Evolutionary conservation across 441 rosid species (phyloP).

Genomic region (Viola pubescens): DNA sequence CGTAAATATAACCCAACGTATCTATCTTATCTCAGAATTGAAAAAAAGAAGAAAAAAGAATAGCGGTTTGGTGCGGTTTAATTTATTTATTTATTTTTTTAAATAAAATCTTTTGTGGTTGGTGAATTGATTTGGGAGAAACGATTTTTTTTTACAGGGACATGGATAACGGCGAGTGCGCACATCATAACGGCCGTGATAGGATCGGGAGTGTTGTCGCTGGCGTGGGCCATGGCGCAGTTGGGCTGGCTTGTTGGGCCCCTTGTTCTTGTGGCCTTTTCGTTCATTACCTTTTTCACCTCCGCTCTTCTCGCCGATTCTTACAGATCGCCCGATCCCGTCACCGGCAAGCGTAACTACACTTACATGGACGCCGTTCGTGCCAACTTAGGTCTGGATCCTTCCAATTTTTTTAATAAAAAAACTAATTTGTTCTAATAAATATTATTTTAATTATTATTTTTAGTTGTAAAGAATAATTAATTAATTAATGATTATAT

Average conservation of each 20-base stretch:
- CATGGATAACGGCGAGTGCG: conserved; percentile 68
- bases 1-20: no score
- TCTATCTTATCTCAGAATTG: background rate
- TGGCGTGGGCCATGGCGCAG: conserved; percentile 87
- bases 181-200: conserved; percentile 87
- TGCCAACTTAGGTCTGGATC: conserved; percentile 45
- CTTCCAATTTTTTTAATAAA: background rate
- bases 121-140: background rate
- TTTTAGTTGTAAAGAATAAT: no score
- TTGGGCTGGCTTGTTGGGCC: conserved; percentile 83
- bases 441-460: no score
- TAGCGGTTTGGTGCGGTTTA: no score
- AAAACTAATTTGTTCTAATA: no score
- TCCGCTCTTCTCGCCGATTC: conserved; percentile 69
- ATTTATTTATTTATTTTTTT: no score
- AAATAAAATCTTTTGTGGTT: background rate
- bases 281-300: conserved; percentile 65
- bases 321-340: conserved; percentile 67
- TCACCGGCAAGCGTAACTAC: conserved; percentile 65
- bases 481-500: background rate
- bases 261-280: conserved; percentile 46
- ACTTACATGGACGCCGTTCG: conserved; percentile 81
- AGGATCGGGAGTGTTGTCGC: conserved; percentile 78
- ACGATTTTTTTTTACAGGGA: conserved; percentile 35
- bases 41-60: no score